These are phyloP conservation scores for Myriosclerotinia duriaeana DNA, from an alignment of 2,329 filamentous ascomycete genomes.

Conservation along the genomic window DNA sequence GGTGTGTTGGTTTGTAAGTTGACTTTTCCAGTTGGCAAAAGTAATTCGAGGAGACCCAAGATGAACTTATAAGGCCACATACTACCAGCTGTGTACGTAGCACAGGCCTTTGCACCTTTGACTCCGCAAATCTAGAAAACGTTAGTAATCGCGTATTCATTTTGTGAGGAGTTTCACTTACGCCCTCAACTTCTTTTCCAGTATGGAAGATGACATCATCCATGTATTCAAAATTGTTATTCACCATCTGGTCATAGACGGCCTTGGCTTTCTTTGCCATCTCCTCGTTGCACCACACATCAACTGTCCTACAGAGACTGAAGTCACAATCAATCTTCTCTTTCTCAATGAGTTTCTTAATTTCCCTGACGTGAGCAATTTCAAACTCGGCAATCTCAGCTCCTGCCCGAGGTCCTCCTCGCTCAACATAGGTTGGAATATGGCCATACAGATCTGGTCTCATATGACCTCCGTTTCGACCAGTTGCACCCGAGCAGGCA, in stretches of 20 bases:
- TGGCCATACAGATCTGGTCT: constrained; percentile 23
- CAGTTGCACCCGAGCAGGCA: constrained; percentile 75
- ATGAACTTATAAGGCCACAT: constrained; percentile 63
- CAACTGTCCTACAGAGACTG: constrained; percentile 38
- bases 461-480: constrained; percentile 51
- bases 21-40: constrained; percentile 46
- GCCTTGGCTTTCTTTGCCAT: constrained; percentile 8
- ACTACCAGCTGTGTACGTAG: constrained; percentile 30
- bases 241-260: constrained; percentile 16
- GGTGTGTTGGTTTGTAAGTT: constrained; percentile 55
- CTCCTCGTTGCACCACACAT: constrained; percentile 21
- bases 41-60: constrained; percentile 50
- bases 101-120: constrained; percentile 31
- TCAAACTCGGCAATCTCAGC: constrained; percentile 41
- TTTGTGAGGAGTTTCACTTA: neutral
- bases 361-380: constrained; percentile 41
- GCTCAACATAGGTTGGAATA: constrained; percentile 19
- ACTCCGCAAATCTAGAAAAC: constrained; percentile 30
- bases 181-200: constrained; percentile 12
- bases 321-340: constrained; percentile 48
- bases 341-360: constrained; percentile 43
- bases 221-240: constrained; percentile 18
- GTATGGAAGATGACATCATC: constrained; percentile 21
- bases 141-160: neutral
- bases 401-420: constrained; percentile 9